These are phyloP conservation scores for Pythium scleroteichum DNA, from an alignment of 352 stramenopile genomes.

Conservation along the genomic window DNA sequence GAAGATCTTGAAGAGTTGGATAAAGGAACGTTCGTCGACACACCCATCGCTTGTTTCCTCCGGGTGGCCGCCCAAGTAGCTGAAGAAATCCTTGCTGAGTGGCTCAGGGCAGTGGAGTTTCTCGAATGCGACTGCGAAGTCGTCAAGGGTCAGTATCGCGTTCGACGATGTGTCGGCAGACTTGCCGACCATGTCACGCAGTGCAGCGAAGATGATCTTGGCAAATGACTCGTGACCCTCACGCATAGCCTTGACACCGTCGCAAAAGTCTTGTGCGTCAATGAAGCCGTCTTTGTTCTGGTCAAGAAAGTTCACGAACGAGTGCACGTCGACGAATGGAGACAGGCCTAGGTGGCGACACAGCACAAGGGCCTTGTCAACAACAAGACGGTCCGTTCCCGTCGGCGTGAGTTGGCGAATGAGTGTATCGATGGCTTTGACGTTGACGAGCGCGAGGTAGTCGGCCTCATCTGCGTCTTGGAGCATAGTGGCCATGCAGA, in stretches of 20 bases:
- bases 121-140: slow-evolving; percentile 55
- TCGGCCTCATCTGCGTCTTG: slow-evolving; percentile 53
- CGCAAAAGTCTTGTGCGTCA: slow-evolving; percentile 68
- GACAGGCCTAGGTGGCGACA: slow-evolving; percentile 59
- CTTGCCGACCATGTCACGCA: slow-evolving; percentile 51
- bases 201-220: slow-evolving; percentile 61
- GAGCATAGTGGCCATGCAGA: slow-evolving; percentile 62
- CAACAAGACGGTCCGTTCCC: slow-evolving; percentile 43
- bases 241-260: slow-evolving; percentile 57
- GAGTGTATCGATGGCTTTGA: slow-evolving; percentile 61
- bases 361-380: slow-evolving; percentile 53
- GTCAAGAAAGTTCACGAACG: slow-evolving; percentile 66
- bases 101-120: slow-evolving; percentile 62
- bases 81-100: slow-evolving; percentile 64
- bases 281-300: slow-evolving; percentile 74
- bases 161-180: neutral
- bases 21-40: slow-evolving; percentile 48
- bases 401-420: slow-evolving; percentile 65
- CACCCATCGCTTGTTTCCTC: slow-evolving; percentile 20
- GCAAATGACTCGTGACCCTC: slow-evolving; percentile 57
- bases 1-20: slow-evolving; percentile 48
- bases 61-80: slow-evolving; percentile 44
- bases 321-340: slow-evolving; percentile 60
- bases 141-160: slow-evolving; percentile 13
- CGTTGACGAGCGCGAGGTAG: slow-evolving; percentile 54